These are phyloP conservation scores for Aureobasidium sp. DNA, from an alignment of 2,329 filamentous ascomycete species.

Conservation along the genomic window DNA sequence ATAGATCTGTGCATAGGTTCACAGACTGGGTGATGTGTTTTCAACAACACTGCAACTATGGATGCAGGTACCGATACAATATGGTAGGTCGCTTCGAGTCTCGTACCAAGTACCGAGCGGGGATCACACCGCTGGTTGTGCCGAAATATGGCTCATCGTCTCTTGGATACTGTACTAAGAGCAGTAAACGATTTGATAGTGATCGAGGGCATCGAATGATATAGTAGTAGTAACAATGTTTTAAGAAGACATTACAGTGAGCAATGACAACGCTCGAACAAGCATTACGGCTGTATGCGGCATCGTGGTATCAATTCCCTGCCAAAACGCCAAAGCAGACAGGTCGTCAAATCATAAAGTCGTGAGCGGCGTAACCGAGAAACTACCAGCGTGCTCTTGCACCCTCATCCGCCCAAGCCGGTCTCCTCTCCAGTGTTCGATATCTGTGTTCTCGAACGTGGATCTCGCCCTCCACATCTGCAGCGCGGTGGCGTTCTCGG, in stretches of 20 bases:
- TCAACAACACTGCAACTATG: background rate
- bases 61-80: background rate
- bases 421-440: constrained; percentile 5
- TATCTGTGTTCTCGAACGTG: background rate
- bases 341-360: constrained; percentile 1
- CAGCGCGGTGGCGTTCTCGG: background rate
- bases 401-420: background rate
- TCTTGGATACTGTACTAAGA: background rate
- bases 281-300: background rate
- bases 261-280: background rate
- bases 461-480: background rate
- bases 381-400: background rate
- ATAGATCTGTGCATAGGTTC: background rate
- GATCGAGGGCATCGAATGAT: background rate
- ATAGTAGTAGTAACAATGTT: background rate
- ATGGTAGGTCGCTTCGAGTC: background rate
- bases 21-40: background rate
- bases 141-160: background rate
- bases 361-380: background rate
- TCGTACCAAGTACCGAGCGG: background rate
- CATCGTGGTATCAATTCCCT: background rate
- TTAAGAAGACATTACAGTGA: background rate
- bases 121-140: background rate
- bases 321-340: background rate
- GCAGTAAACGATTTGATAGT: background rate